A percentile compares a stretch with the other conserved stretches of the same genome.
These are phyloP conservation scores for Phyllosticta citriasiana DNA, from an alignment of 2,329 filamentous ascomycete genomes.

Conservation along the genomic window DNA sequence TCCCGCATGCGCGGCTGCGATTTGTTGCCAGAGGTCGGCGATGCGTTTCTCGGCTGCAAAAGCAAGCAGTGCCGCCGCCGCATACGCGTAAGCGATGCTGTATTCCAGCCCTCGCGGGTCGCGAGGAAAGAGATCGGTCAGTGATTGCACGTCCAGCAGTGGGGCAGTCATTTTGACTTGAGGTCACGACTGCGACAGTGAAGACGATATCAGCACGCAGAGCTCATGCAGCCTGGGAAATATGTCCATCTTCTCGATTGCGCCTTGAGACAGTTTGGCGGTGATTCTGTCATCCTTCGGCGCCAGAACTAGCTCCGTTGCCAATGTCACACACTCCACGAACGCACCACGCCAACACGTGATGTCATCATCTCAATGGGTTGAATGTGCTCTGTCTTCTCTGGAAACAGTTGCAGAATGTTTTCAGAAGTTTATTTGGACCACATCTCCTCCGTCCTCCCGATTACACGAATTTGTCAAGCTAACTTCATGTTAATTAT, in stretches of 20 bases:
- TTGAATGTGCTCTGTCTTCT: background rate
- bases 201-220: background rate
- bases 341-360: background rate
- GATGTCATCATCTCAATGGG: background rate
- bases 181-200: background rate
- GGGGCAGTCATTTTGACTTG: background rate
- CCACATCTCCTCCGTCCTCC: too few species aligned
- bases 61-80: conserved; percentile 2
- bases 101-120: background rate
- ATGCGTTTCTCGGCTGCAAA: conserved; percentile 2
- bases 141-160: background rate
- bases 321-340: background rate
- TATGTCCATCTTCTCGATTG: background rate
- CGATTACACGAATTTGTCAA: too few species aligned
- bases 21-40: conserved; percentile 3
- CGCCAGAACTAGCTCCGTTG: background rate
- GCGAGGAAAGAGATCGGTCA: background rate
- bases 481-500: too few species aligned
- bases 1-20: background rate
- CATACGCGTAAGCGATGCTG: conserved; percentile 1
- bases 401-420: background rate
- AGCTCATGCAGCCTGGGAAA: background rate
- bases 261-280: background rate
- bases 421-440: background rate
- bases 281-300: background rate